Evolutionary conservation across 176 grass and related monocot species (phyloP).

Genomic region (Zea mays): Zm-B73-REFERENCE-NAM-5.0 NC_050100.1:35408001-35408500

Average conservation of each 20-base stretch:
- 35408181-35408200: slow-evolving; percentile 6
- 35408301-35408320: slow-evolving; percentile 26
- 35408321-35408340: slow-evolving; percentile 24
- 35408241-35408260: slow-evolving; percentile 47
- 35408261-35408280: slow-evolving; percentile 52
- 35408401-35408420: slow-evolving; percentile 21
- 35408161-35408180: slow-evolving; percentile 36
- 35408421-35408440: slow-evolving; percentile 52
- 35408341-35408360: slow-evolving; percentile 20
- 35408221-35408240: slow-evolving; percentile 18
- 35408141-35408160: slow-evolving; percentile 26
- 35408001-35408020: background rate
- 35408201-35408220: slow-evolving; percentile 36
- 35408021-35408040: slow-evolving; percentile 28
- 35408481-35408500: slow-evolving; percentile 23
- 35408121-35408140: slow-evolving; percentile 30
- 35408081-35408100: slow-evolving; percentile 31
- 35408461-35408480: slow-evolving; percentile 37
- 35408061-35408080: slow-evolving; percentile 49
- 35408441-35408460: slow-evolving; percentile 31
- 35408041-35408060: slow-evolving; percentile 41
- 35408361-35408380: slow-evolving; percentile 33
- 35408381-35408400: slow-evolving; percentile 32
- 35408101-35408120: slow-evolving; percentile 36
- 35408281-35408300: slow-evolving; percentile 12